phyloP scores from a whole-genome alignment of 805 yeast species.

The Metschnikowia cubensis region DNA sequence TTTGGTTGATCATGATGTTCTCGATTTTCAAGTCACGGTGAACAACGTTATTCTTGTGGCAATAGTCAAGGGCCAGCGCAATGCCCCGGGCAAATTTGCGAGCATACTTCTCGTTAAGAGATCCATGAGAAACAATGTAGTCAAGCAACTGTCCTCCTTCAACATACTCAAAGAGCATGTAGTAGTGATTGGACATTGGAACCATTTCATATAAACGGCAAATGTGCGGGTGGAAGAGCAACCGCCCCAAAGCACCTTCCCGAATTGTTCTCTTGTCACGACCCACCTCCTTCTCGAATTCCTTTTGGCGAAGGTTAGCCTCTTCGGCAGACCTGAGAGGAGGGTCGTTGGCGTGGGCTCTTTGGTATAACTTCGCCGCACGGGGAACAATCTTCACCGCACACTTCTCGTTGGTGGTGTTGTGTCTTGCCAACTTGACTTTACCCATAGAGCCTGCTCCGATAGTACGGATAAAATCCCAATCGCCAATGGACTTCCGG shows the following conservation, averaged over 20 bases:
- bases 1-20: constrained; percentile 87
- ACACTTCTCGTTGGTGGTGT: constrained; percentile 75
- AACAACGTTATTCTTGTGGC: constrained; percentile 91
- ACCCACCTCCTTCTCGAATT: constrained; percentile 76
- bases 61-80: constrained; percentile 87
- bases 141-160: constrained; percentile 98
- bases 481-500: constrained; percentile 88
- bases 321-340: constrained; percentile 60
- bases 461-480: constrained; percentile 92
- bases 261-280: constrained; percentile 89
- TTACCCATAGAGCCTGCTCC: constrained; percentile 99
- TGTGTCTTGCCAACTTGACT: constrained; percentile 88
- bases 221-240: constrained; percentile 86
- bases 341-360: constrained; percentile 66
- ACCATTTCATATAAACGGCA: constrained; percentile 91
- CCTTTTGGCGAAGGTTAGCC: constrained; percentile 58
- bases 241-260: constrained; percentile 90
- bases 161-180: constrained; percentile 94
- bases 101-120: constrained; percentile 89
- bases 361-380: constrained; percentile 72
- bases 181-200: constrained; percentile 94
- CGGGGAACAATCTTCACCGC: constrained; percentile 91
- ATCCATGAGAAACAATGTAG: constrained; percentile 94
- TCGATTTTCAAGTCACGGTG: constrained; percentile 97
- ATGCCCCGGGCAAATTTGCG: constrained; percentile 93